Conservation (phyloP, 306 rosid genomes). For the Notholithocarpus densiflorus region DNA sequence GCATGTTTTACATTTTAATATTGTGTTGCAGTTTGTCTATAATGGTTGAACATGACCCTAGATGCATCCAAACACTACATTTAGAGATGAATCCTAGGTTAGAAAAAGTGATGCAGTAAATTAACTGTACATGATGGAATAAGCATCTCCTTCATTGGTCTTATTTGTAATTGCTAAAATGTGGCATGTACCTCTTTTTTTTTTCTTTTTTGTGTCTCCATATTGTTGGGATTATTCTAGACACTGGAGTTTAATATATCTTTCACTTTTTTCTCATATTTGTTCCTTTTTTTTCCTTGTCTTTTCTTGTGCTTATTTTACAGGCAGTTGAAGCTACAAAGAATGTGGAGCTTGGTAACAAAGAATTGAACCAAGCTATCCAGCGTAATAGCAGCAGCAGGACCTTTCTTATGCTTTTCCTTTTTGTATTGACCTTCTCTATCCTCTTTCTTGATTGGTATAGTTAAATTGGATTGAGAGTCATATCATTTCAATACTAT, state of each 20-base stretch:
- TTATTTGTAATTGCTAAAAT: background rate
- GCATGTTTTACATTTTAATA: too few species aligned
- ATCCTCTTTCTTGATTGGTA: slow-evolving; percentile 94
- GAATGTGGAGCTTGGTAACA: slow-evolving; percentile 92
- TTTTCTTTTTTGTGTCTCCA: background rate
- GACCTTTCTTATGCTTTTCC: slow-evolving; percentile 83
- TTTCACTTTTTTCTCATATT: background rate
- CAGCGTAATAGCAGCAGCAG: slow-evolving; percentile 84
- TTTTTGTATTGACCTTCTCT: slow-evolving; percentile 82
- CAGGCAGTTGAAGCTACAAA: slow-evolving; percentile 97
- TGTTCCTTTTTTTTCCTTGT: background rate
- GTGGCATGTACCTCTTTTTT: too few species aligned
- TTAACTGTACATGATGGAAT: background rate
- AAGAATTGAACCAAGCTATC: slow-evolving; percentile 86
- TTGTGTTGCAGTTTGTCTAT: too few species aligned
- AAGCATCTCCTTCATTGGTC: too few species aligned
- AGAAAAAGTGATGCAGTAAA: background rate
- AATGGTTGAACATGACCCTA: background rate
- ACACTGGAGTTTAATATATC: background rate
- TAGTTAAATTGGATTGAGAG: slow-evolving; percentile 33
- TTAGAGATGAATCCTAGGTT: background rate
- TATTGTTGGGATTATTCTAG: background rate
- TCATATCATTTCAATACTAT: slow-evolving; percentile 1
- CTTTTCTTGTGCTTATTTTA: slow-evolving; percentile 6
- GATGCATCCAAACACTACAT: background rate